Percentiles rank a stretch among this genome's conserved stretches.
phyloP scores from a whole-genome alignment of 169 alveolate genomes.

The Plasmodium relictum region DNA sequence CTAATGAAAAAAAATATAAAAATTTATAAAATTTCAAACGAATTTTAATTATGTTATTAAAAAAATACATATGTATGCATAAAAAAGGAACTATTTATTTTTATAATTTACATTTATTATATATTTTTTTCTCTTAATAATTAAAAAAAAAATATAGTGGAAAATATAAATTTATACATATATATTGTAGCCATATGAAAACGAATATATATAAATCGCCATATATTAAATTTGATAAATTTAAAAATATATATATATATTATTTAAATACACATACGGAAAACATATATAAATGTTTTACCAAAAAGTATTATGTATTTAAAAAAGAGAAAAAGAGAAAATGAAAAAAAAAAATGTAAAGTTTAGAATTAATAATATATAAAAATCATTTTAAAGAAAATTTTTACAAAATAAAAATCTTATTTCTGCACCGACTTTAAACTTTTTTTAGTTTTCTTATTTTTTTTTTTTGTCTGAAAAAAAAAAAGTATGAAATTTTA shows the following conservation, averaged over 20 bases:
- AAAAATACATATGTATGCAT: conserved; percentile 45
- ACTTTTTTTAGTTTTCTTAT: background rate
- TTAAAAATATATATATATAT: conserved; percentile 9
- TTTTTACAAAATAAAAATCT: background rate
- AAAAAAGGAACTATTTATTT: conserved; percentile 9
- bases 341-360: background rate
- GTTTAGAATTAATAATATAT: background rate
- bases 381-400: background rate
- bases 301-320: background rate
- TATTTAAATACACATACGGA: background rate
- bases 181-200: background rate
- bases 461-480: conserved; percentile 9
- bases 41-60: conserved; percentile 27
- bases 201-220: conserved; percentile 23
- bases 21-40: conserved; percentile 3
- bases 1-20: background rate
- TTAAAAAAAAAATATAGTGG: conserved; percentile 13
- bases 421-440: conserved; percentile 10
- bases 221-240: conserved; percentile 1
- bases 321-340: conserved; percentile 1
- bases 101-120: conserved; percentile 23
- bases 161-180: conserved; percentile 21
- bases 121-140: background rate
- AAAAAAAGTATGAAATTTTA: background rate
- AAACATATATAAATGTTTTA: conserved; percentile 1